Percentiles rank a stretch among this genome's conserved stretches.
phyloP scores from a whole-genome alignment of 257 asterid genomes.

The Oldenlandia corymbosa region DNA sequence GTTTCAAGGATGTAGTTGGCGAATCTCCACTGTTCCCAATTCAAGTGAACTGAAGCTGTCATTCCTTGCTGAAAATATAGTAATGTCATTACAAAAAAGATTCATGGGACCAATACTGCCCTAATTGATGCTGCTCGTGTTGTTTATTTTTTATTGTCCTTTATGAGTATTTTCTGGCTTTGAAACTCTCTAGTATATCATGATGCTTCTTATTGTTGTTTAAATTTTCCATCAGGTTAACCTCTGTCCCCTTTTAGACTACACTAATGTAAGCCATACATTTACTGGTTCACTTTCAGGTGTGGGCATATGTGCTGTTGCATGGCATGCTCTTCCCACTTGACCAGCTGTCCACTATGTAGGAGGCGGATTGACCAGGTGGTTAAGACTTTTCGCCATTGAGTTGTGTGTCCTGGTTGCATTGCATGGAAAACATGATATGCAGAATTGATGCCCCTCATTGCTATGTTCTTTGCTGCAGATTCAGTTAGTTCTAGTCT shows the following conservation, averaged over 20 bases:
- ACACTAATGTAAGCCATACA: background rate
- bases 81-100: background rate
- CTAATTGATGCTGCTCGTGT: background rate
- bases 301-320: slow-evolving; percentile 99
- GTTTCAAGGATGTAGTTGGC: background rate
- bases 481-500: background rate
- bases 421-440: background rate
- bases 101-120: background rate
- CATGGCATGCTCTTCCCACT: slow-evolving; percentile 72
- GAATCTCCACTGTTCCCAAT: background rate
- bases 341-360: slow-evolving; percentile 89
- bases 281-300: slow-evolving; percentile 46
- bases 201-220: too few species aligned
- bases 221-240: background rate
- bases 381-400: slow-evolving; percentile 86
- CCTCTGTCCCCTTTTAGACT: background rate
- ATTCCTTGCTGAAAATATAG: background rate
- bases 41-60: background rate
- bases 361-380: slow-evolving; percentile 74
- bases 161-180: background rate
- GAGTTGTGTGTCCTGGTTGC: slow-evolving; percentile 18
- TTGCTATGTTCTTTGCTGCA: background rate
- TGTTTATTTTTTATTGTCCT: background rate
- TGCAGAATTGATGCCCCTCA: background rate
- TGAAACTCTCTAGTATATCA: too few species aligned